A percentile compares a stretch with the other conserved stretches of the same genome.
phyloP scores from a whole-genome alignment of 2,329 filamentous ascomycete species.

The Magnaporthiopsis incrustans region DNA sequence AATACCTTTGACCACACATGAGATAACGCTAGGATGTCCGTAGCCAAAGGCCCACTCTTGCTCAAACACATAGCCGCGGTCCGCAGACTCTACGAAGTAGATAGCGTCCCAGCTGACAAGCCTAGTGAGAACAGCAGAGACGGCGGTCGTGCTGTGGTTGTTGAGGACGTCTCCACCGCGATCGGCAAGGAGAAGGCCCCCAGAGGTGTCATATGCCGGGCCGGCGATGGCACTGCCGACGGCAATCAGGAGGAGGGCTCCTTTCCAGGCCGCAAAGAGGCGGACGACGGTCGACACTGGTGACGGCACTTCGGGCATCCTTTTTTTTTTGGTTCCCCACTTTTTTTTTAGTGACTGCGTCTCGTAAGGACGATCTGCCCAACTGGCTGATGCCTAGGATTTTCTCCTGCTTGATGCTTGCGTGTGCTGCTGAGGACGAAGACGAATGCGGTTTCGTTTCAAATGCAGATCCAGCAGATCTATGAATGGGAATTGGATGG shows the following conservation, averaged over 20 bases:
- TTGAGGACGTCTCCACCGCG: conserved; percentile 22
- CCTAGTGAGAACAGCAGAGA: conserved; percentile 37
- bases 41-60: conserved; percentile 78
- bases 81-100: conserved; percentile 60
- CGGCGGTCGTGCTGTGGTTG: conserved; percentile 9
- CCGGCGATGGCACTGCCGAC: conserved; percentile 38
- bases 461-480: background rate
- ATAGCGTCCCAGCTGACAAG: conserved; percentile 75
- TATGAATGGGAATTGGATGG: background rate
- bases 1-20: conserved; percentile 25
- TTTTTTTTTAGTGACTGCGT: background rate
- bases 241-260: conserved; percentile 54
- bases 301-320: conserved; percentile 9
- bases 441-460: background rate
- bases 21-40: conserved; percentile 36
- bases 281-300: conserved; percentile 19
- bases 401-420: background rate
- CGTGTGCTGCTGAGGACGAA: background rate
- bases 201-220: conserved; percentile 74
- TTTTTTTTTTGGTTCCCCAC: background rate
- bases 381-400: too few relatives aligned
- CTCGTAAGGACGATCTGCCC: background rate
- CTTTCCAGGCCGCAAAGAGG: conserved; percentile 59
- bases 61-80: conserved; percentile 61
- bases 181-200: conserved; percentile 35